Conservation (phyloP, 495 filamentous ascomycete species). For the Apodospora peruviana region DNA sequence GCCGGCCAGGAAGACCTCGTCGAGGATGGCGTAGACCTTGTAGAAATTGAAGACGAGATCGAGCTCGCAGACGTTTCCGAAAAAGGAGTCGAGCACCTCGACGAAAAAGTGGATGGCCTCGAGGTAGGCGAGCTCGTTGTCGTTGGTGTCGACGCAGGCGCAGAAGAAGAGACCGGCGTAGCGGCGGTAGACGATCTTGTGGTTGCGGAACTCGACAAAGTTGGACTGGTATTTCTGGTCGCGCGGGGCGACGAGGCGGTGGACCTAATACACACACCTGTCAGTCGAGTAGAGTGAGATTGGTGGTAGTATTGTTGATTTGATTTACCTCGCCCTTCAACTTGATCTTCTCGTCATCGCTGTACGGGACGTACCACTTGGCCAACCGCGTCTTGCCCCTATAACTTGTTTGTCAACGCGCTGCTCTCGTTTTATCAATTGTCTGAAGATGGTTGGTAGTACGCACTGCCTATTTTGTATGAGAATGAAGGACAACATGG, state of each 20-base stretch:
- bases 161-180: constrained; percentile 99
- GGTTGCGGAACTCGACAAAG: constrained; percentile 92
- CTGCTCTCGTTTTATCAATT: too few species aligned
- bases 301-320: neutral
- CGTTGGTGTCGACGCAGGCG: constrained; percentile 97
- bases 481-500: constrained; percentile 84
- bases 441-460: neutral
- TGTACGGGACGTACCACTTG: constrained; percentile 98
- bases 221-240: constrained; percentile 99
- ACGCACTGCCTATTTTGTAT: constrained; percentile 92
- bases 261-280: too few species aligned
- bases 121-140: constrained; percentile 95
- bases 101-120: constrained; percentile 99
- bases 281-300: too few species aligned
- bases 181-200: constrained; percentile 92
- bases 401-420: neutral
- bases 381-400: constrained; percentile 98
- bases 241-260: constrained; percentile 92
- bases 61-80: constrained; percentile 98
- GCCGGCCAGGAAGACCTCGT: constrained; percentile 90
- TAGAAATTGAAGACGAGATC: constrained; percentile 99
- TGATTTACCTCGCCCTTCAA: constrained; percentile 73
- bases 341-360: constrained; percentile 93
- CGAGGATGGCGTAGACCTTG: constrained; percentile 98
- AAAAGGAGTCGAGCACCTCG: constrained; percentile 96